phyloP scores from a whole-genome alignment of 2,329 filamentous ascomycete genomes.

The Cercospora sojina region DNA sequence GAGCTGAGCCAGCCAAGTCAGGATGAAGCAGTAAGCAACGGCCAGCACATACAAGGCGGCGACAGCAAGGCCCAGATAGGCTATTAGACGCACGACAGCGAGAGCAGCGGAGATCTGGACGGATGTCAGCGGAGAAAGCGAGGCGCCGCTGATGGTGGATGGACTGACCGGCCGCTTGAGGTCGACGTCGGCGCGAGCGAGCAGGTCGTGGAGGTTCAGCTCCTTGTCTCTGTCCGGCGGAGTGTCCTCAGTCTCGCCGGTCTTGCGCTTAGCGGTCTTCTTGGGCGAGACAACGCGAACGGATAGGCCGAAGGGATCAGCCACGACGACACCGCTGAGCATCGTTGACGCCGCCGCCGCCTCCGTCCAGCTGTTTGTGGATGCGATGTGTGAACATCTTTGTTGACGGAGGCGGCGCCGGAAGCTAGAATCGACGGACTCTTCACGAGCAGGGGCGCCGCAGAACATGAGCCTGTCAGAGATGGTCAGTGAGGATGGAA shows the following conservation, averaged over 20 bases:
- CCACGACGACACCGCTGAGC: neutral
- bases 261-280: too few species aligned
- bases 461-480: neutral
- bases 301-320: neutral
- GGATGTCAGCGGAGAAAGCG: neutral
- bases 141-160: neutral
- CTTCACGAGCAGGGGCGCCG: neutral
- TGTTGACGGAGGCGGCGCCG: neutral
- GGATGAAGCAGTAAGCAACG: slow-evolving; percentile 17
- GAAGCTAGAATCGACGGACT: neutral
- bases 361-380: neutral
- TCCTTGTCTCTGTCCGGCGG: neutral
- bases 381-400: neutral
- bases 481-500: neutral
- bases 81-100: slow-evolving; percentile 11
- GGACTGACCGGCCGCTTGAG: slow-evolving; percentile 13
- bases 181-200: neutral
- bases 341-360: neutral
- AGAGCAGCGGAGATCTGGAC: slow-evolving; percentile 17
- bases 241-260: neutral
- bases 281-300: too few species aligned
- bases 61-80: slow-evolving; percentile 13
- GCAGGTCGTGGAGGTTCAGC: neutral
- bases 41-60: slow-evolving; percentile 13
- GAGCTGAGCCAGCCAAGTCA: slow-evolving; percentile 22